Evolutionary conservation across 2,329 filamentous ascomycete species (phyloP), one percentile per base, ranked within the genome.

Genomic region (Fusarium chaquense): DNA sequence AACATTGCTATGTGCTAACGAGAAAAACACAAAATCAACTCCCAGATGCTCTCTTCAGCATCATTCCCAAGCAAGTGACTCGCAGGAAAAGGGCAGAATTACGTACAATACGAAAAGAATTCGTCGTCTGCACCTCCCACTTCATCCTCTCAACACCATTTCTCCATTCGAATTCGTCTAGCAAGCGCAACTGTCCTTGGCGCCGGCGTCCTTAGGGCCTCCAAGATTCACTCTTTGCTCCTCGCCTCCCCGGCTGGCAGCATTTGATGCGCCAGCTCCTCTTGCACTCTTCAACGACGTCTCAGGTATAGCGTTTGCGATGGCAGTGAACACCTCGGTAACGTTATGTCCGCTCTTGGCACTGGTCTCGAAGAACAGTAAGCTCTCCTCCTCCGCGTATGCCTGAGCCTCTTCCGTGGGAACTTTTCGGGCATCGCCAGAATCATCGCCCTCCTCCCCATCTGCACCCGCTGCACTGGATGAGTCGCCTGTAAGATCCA

Each of bases 311-410:
- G 94, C 94, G 78, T 98, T 98, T 64, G 96, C 96, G 78, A 99
- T 99, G 33, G 96, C 96, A 46, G 94, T 98, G 78, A 99, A 99
- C 33, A 99, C 96, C 75, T 98, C 95, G 55, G 91, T 90, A 40
- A 99, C 96, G 79, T 98, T 98, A 78, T 92, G 88, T 28, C 96
- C 96, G 6, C 93, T 96, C 89, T 99, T 99, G 49, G 96, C 96
- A 79, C 93, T 97, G 18, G 96, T 99, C 85, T 99, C 96, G 80
- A 98, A 98, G 84, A 99, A 99, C 70, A 99, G 81, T 71, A 99
- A 83, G 57, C 91, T 89, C 82, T 99, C 96, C 81, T 98, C 95
- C 73, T 98, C 94, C 10, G 96, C 96, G 81, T 98, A 99, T 58
- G 89, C 85, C 83, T 94, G 93, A 43, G 94, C 96, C 83, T 98